Evolutionary conservation across 371 early-diverging fungal species (phyloP), one percentile per base, ranked within the genome.

Genomic region (Mycotypha africana): DNA sequence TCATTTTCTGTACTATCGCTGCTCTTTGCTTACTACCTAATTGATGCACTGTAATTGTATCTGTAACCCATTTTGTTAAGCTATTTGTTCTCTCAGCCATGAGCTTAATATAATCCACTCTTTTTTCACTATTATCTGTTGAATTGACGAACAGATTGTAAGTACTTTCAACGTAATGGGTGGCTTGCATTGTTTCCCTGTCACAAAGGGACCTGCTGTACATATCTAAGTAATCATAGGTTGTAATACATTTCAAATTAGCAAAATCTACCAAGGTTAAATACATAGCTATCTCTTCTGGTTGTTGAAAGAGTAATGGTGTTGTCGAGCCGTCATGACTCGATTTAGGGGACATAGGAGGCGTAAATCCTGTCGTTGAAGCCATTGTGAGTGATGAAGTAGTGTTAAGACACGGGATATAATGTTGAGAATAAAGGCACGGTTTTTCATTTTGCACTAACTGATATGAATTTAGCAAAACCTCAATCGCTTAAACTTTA

Each of bases 201-300:
- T n/a, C n/a, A n/a, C n/a, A n/a, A n/a, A n/a, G n/a, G n/a, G n/a
- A n/a, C n/a, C n/a, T n/a, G n/a, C n/a, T 26, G 2, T 53, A 43
- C n/a, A 52, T 45, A n/a, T 38, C 39, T 25, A 73, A 25, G 37
- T 62, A 67, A 21, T 73, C 74, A 38, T 65, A 54, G 1, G 53
- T 40, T 2, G 67, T 67, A 15, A 69, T 67, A 20, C 67, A 67
- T 30, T 73, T 69, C 9, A 73, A 38, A 0, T 60, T 42, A 33
- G 60, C 59, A 34, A 69, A 73, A 38, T 73, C 74, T 8, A 63
- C 70, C 10, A 73, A 36, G 1, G 74, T 73, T 33, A 73, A 37
- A 37, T 62, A 64, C 15, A 51, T 52, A 4, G 74, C 70, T 34
- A 69, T 43, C 9, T 69, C 63, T 31, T 52, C 52, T 20, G 61